Evolutionary conservation across 1,139 yeast species (phyloP), one percentile per base, ranked within the genome.

Genomic region (Insectozyma bohioensis): DNA sequence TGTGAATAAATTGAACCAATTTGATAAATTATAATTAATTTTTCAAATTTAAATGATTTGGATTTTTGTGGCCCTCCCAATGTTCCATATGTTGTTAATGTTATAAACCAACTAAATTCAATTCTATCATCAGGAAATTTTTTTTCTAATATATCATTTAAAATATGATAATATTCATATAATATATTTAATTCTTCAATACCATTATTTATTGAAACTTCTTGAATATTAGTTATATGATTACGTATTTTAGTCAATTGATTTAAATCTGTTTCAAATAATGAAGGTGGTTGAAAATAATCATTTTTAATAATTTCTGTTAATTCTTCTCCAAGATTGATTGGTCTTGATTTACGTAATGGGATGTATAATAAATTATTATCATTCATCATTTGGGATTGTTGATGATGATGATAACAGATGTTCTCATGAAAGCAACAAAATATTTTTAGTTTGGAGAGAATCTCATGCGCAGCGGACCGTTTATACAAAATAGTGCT

Each of bases 91-190:
- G 22, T 22, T 11, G 30, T 26, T 12, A 85, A 54, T 0, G 88
- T 77, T 18, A 81, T 80, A 48, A 63, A 75, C 97, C 96, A 88
- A 1, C 76, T 67, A 47, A 85, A 83, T 28, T 69, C 75, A 4
- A 76, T 42, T 5, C 54, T 46, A 29, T 69, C 72, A 28, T 60
- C 58, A 1, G 75, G 69, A 33, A 75, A 70, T 43, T 67, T 72
- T 28, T 43, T 40, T 13, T 49, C 48, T 5, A 40, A 24, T 2
- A 73, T 28, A n/a, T 50, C 49, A 5, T 47, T 37, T 11, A 73
- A 39, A 14, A 59, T 56, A 12, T 48, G 45, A 38, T 56, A 62
- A 47, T 72, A 74, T 16, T 54, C 52, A 22, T 48, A 46, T 13
- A 68, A 36, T 0, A 45, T 17, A 3, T 27, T 20, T 13, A 30